phyloP scores from a whole-genome alignment of 2,329 filamentous ascomycete species.

The Karstenula rhodostoma region DNA sequence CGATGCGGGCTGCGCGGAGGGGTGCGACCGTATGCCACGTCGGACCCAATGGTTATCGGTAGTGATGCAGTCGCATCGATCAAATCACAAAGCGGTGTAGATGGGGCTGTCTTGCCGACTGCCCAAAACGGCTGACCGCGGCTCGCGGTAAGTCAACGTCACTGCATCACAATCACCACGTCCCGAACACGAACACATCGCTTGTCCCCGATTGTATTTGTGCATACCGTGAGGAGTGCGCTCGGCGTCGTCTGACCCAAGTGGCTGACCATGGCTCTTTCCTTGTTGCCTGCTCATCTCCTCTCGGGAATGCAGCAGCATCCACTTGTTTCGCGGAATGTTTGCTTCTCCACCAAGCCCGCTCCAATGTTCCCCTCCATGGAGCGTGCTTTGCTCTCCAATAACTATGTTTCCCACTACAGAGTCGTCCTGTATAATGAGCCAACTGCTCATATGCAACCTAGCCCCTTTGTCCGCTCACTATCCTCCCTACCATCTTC shows the following conservation, averaged over 20 bases:
- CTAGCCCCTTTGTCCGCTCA: not conserved
- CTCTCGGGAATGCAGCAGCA: not conserved
- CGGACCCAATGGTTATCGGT: constrained; percentile 41
- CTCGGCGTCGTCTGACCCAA: not conserved
- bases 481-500: not conserved
- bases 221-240: not conserved
- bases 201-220: not conserved
- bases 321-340: not conserved
- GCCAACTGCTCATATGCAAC: not conserved
- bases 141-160: constrained; percentile 21
- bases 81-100: constrained; percentile 38
- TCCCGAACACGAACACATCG: not conserved
- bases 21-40: constrained; percentile 43
- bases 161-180: constrained; percentile 21
- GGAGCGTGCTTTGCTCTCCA: not conserved
- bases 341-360: not conserved
- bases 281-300: not conserved
- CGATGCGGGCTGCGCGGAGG: constrained; percentile 24
- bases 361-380: not conserved
- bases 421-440: not conserved
- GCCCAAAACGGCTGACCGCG: constrained; percentile 40
- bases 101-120: constrained; percentile 33
- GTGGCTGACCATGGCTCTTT: not conserved
- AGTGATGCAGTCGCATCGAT: constrained; percentile 30
- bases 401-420: not conserved